phyloP scores from a whole-genome alignment of 108 stramenopile genomes.

The Pseudonitzschia delicatissima region DNA sequence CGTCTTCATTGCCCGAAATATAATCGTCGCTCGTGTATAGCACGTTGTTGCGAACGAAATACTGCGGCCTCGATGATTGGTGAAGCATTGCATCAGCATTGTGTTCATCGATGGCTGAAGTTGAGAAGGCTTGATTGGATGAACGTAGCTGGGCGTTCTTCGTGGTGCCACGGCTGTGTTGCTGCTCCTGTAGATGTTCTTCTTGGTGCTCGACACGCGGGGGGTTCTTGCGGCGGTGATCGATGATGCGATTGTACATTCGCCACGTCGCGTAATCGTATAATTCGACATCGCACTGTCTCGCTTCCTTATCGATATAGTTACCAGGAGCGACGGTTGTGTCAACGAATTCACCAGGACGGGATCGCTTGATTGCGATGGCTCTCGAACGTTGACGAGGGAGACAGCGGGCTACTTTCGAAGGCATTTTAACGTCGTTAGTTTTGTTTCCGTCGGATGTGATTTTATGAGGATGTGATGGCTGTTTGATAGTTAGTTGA shows the following conservation, averaged over 20 bases:
- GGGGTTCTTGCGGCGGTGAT: conserved; percentile 21
- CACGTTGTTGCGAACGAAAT: background rate
- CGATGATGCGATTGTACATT: conserved; percentile 43
- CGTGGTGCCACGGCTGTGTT: background rate
- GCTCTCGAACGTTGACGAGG: background rate
- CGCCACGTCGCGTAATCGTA: conserved; percentile 44
- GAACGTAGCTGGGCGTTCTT: too few relatives aligned
- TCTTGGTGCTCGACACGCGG: too few relatives aligned
- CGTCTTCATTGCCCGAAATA: background rate
- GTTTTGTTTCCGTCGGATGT: background rate
- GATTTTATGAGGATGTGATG: background rate
- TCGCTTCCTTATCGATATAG: background rate
- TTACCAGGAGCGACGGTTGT: background rate
- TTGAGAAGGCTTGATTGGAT: background rate
- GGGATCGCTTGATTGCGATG: background rate
- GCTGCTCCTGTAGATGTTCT: background rate
- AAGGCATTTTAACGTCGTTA: background rate
- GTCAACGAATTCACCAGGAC: background rate
- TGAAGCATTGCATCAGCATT: background rate
- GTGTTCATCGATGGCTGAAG: background rate
- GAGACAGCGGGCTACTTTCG: background rate
- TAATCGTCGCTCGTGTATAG: background rate
- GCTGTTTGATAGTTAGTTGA: too few relatives aligned
- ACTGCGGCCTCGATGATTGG: background rate
- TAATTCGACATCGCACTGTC: background rate